Base-by-base conservation (phyloP, 2,329 filamentous ascomycete species). In the Aspergillus fijiensis region DNA sequence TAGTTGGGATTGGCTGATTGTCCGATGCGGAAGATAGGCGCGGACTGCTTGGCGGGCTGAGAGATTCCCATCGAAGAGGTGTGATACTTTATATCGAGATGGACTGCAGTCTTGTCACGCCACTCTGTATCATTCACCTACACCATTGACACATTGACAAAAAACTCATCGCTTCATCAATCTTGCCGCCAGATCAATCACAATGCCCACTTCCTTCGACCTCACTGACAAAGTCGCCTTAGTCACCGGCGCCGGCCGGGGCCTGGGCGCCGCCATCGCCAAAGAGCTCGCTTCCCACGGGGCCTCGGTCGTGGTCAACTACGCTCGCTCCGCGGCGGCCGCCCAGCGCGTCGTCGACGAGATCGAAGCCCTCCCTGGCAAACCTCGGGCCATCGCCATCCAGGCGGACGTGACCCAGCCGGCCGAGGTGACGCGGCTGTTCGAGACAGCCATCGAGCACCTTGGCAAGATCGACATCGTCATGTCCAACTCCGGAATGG, bases 391-490 rank as follows among this genome's bases (percentile, higher is more conserved):
- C 49, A 81, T 84, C 23, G 82, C 87, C 63, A 79, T 89, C 77
- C 83, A 86, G 78, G 88, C 88, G 69, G 88, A 91, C 77, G 83
- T 91, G 59, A 82, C 84, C 65, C 80, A 89, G 63, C 83, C 89
- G 52, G 75, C 82, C 60, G 81, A 90, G 76, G 90, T 87, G 66
- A 80, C 82, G 59, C 75, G 77, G 61, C 78, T 91, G 68, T 89
- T 91, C 79, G 80, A 84, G 60, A 75, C 87, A 70, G 87, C 87
- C 59, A 79, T 87, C 63, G 77, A 79, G 67, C 80, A 84, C 74
- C 90, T 87, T 71, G 87, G 87, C 75, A 82, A 85, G 75, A 81
- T 90, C 70, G 81, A 90, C 77, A 87, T 90, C 68, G 87, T 88
- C 70, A 86, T 67, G 48, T 85, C 55, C 47, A 60, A 60, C 48